Conservation (phyloP, 805 yeast species). For the Kockiozyma suomiensis region DNA sequence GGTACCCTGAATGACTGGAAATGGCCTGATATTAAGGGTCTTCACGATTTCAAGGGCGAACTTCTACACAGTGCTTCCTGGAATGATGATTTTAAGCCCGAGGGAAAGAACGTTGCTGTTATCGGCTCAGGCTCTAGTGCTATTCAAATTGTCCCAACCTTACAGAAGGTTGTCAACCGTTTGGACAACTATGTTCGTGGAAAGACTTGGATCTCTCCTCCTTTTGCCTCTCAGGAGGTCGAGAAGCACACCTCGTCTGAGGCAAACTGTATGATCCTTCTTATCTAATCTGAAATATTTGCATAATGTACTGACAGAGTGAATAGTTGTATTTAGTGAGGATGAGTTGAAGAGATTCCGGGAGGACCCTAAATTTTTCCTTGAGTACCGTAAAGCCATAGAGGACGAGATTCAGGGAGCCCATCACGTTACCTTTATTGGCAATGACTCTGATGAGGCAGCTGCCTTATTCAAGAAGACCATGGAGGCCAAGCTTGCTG, state of each 20-base stretch:
- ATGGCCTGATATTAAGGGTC: conserved; percentile 39
- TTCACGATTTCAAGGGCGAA: conserved; percentile 39
- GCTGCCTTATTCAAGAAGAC: conserved; percentile 2
- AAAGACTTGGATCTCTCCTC: conserved; percentile 33
- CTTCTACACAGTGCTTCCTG: conserved; percentile 43
- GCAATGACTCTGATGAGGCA: not conserved
- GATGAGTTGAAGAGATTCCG: conserved; percentile 26
- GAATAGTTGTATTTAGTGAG: conserved; percentile 10
- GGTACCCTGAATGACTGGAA: conserved; percentile 39
- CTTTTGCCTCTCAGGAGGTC: conserved; percentile 32
- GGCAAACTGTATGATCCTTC: conserved; percentile 8
- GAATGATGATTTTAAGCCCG: conserved; percentile 37
- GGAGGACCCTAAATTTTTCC: conserved; percentile 31
- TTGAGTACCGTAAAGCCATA: conserved; percentile 36
- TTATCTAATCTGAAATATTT: not conserved
- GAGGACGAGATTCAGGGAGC: conserved; percentile 28
- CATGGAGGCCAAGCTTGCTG: conserved; percentile 18
- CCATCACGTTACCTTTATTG: conserved; percentile 6
- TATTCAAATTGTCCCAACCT: conserved; percentile 40
- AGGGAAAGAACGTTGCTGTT: conserved; percentile 40
- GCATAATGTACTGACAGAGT: not conserved
- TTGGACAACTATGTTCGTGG: conserved; percentile 35
- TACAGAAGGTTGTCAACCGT: conserved; percentile 35
- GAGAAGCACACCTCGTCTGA: conserved; percentile 29
- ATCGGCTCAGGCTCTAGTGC: conserved; percentile 46